phyloP scores from a whole-genome alignment of 495 filamentous ascomycete genomes.

The Aspergillus cavernicola region DNA sequence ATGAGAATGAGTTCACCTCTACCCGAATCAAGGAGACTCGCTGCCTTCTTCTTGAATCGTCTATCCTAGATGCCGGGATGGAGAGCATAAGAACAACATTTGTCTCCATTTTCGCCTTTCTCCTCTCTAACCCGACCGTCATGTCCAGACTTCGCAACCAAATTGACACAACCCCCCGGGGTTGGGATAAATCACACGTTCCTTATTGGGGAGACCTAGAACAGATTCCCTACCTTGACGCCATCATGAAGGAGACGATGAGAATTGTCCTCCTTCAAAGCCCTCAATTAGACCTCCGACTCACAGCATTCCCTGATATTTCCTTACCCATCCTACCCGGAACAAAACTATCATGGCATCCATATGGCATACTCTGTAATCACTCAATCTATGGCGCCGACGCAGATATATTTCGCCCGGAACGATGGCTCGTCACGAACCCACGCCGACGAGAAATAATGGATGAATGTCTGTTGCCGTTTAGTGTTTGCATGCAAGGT shows the following conservation, averaged over 20 bases:
- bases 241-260: slow-evolving; percentile 32
- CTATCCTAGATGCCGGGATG: not conserved
- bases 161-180: slow-evolving; percentile 7
- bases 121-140: not conserved
- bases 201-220: slow-evolving; percentile 14
- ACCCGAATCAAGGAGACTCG: not conserved
- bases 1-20: not conserved
- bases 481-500: not conserved
- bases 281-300: slow-evolving; percentile 22
- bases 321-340: slow-evolving; percentile 21
- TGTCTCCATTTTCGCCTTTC: slow-evolving; percentile 5
- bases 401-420: slow-evolving; percentile 45
- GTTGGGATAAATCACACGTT: not conserved
- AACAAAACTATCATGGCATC: slow-evolving; percentile 22
- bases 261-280: slow-evolving; percentile 24
- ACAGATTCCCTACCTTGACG: slow-evolving; percentile 18
- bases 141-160: slow-evolving; percentile 12
- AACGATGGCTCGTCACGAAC: slow-evolving; percentile 42
- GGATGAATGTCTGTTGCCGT: slow-evolving; percentile 12
- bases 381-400: slow-evolving; percentile 45
- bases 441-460: not conserved
- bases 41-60: too few relatives aligned
- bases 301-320: slow-evolving; percentile 12
- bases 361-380: slow-evolving; percentile 24
- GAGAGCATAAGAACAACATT: slow-evolving; percentile 5